phyloP scores from a whole-genome alignment of 1,284 basidiomycete species.

The Lentinula novae-zelandiae region DNA sequence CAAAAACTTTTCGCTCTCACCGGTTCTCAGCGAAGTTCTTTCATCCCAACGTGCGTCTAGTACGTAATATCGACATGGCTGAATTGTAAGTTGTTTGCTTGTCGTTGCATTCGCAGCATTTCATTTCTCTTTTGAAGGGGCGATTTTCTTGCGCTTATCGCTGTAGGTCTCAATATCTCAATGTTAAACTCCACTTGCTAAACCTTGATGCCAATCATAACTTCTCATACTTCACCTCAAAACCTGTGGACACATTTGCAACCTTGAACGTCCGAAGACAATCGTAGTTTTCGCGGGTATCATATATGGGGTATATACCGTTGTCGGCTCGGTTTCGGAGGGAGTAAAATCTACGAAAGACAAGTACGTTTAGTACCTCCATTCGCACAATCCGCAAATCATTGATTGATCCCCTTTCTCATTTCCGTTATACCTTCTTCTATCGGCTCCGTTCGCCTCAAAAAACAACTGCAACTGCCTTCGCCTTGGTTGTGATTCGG shows the following conservation, averaged over 20 bases:
- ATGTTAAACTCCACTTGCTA: background rate
- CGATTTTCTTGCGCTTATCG: background rate
- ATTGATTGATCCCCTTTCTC: too few species aligned
- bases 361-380: slow-evolving; percentile 31
- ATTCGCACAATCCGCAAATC: background rate
- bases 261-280: slow-evolving; percentile 31
- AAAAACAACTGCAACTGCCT: background rate
- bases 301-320: slow-evolving; percentile 35
- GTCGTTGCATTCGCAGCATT: background rate
- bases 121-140: background rate
- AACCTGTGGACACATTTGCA: background rate
- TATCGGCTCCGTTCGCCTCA: background rate
- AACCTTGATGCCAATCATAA: background rate
- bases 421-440: too few species aligned
- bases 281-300: slow-evolving; percentile 38
- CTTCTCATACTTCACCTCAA: background rate
- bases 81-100: background rate
- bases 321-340: slow-evolving; percentile 32
- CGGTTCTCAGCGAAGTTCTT: background rate
- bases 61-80: background rate
- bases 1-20: background rate
- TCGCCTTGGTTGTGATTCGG: background rate
- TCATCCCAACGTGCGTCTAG: background rate
- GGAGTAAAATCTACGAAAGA: slow-evolving; percentile 42
- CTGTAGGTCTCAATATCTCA: background rate